phyloP scores from a whole-genome alignment of 305 asterid species.

The Withania somnifera region DNA sequence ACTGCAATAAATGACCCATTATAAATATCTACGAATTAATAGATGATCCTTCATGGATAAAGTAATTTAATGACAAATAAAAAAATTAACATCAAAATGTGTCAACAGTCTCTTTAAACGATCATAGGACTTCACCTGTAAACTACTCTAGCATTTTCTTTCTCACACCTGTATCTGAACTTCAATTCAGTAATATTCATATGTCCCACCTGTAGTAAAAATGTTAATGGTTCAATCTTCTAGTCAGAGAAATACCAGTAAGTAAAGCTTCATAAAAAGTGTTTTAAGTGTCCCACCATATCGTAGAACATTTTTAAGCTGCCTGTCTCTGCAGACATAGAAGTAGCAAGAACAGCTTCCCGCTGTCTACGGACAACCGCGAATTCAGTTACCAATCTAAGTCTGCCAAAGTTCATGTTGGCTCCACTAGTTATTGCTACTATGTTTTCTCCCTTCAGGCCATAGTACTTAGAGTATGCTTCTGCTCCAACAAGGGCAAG shows the following conservation, averaged over 20 bases:
- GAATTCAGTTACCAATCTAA: slow-evolving; percentile 84
- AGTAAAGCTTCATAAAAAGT: too few relatives aligned
- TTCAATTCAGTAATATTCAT: slow-evolving; percentile 72
- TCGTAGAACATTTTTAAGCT: slow-evolving; percentile 56
- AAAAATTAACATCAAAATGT: background rate
- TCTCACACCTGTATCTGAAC: slow-evolving; percentile 49
- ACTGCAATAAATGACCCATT: background rate
- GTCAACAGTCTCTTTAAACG: background rate
- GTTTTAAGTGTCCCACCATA: slow-evolving; percentile 30
- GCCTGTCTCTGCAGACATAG: slow-evolving; percentile 67
- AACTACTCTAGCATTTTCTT: slow-evolving; percentile 49
- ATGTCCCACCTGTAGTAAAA: slow-evolving; percentile 2
- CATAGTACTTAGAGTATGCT: slow-evolving; percentile 78
- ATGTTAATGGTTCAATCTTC: too few relatives aligned
- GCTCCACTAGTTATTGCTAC: slow-evolving; percentile 92
- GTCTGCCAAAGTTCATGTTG: slow-evolving; percentile 81
- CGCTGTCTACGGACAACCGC: slow-evolving; percentile 73
- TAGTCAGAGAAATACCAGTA: too few relatives aligned
- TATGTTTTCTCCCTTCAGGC: slow-evolving; percentile 57
- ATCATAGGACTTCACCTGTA: slow-evolving; percentile 46
- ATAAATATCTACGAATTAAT: background rate
- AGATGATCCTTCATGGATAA: background rate
- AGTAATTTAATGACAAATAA: background rate
- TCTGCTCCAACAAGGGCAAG: slow-evolving; percentile 88
- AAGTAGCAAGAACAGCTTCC: slow-evolving; percentile 74